Evolutionary conservation across 257 asterid species (phyloP).

Genomic region (Leptodermis oblonga): DNA sequence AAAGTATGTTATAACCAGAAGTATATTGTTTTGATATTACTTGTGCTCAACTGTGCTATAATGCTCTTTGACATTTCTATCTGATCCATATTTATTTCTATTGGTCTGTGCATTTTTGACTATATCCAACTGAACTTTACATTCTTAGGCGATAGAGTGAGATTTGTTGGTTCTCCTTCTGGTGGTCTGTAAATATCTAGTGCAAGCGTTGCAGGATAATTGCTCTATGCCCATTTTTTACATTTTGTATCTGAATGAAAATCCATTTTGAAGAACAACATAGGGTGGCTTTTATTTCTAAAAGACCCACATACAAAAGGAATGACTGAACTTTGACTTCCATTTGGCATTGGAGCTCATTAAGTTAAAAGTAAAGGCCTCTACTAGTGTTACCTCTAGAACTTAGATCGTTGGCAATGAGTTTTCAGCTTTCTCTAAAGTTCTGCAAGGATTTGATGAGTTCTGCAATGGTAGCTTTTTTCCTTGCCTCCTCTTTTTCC

Average conservation of each 20-base stretch:
- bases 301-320: neutral
- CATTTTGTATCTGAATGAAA: neutral
- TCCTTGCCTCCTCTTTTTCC: neutral
- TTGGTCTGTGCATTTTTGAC: slow-evolving; percentile 14
- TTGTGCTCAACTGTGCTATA: neutral
- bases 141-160: slow-evolving; percentile 75
- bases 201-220: slow-evolving; percentile 61
- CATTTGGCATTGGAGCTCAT: neutral
- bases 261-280: neutral
- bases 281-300: neutral
- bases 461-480: neutral
- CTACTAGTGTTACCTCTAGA: neutral
- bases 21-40: no score
- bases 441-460: neutral
- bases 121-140: slow-evolving; percentile 20
- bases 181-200: slow-evolving; percentile 45
- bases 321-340: neutral
- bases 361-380: neutral
- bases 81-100: slow-evolving; percentile 6
- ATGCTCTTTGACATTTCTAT: neutral
- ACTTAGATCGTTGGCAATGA: neutral
- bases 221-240: neutral
- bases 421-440: no score
- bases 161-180: slow-evolving; percentile 63
- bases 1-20: no score